phyloP scores from a whole-genome alignment of 1,139 yeast species.

The Ogataea hybrid region DNA sequence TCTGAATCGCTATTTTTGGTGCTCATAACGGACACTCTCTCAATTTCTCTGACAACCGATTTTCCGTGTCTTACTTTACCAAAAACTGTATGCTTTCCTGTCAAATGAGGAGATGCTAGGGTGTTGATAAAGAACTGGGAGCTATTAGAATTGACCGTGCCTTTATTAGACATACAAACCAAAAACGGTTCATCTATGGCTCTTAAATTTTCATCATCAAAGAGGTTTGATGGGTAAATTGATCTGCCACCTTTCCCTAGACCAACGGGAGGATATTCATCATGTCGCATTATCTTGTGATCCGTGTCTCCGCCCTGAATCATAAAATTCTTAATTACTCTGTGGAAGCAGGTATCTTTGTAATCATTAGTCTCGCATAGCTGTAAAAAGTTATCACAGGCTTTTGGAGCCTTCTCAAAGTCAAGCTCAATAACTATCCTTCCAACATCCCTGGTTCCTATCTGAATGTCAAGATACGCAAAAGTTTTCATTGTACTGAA shows the following conservation, averaged over 20 bases:
- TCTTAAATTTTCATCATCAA: slow-evolving; percentile 59
- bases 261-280: slow-evolving; percentile 33
- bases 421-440: slow-evolving; percentile 63
- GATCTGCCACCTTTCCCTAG: slow-evolving; percentile 58
- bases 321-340: slow-evolving; percentile 73
- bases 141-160: slow-evolving; percentile 53
- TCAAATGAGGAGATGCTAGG: slow-evolving; percentile 66
- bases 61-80: slow-evolving; percentile 68
- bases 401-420: slow-evolving; percentile 53
- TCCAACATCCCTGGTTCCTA: slow-evolving; percentile 49
- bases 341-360: slow-evolving; percentile 53
- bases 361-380: slow-evolving; percentile 44
- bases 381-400: slow-evolving; percentile 51
- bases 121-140: slow-evolving; percentile 83
- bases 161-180: slow-evolving; percentile 74
- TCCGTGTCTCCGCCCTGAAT: slow-evolving; percentile 75
- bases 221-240: slow-evolving; percentile 37
- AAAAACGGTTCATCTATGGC: slow-evolving; percentile 48
- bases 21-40: slow-evolving; percentile 37
- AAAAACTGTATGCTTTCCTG: slow-evolving; percentile 74
- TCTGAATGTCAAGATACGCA: slow-evolving; percentile 54
- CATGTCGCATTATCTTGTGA: slow-evolving; percentile 18
- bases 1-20: slow-evolving; percentile 34
- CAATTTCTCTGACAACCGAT: slow-evolving; percentile 66
- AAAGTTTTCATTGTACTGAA: slow-evolving; percentile 1